Evolutionary conservation across 768 basidiomycete genomes (phyloP), one percentile per base, ranked within the genome.

Genomic region (Russula compacta): DNA sequence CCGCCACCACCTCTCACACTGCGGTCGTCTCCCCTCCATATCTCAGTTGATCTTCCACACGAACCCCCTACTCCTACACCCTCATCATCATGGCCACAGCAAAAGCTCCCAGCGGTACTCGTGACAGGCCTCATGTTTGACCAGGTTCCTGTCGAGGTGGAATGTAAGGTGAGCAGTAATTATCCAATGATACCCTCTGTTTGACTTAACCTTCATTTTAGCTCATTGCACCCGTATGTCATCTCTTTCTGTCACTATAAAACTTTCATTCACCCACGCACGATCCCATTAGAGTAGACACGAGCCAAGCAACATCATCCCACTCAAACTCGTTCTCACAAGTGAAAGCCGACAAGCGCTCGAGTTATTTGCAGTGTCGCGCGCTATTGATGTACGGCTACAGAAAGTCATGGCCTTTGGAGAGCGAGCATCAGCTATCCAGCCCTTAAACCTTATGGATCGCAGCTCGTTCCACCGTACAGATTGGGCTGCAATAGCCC

Each of bases 401-500:
- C 29, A 56, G 12, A 64, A 57, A 40, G 51, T 43, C 11, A 32
- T 66, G 11, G 58, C 35, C 8, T 66, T 66, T 40, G 64, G 64
- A 47, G 19, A 64, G 8, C 10, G 55, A 17, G 58, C 39, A 19
- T 14, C 43, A n/a, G 14, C 21, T 15, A 11, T 57, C 15, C 24
- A 35, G 32, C 58, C 50, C 1, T 38, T 62, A 7, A 21, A 42
- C 5, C 43, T 64, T 17, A 32, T 2, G 39, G 24, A 56, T 33
- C 49, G 38, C 14, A 32, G 2, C 17, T 17, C 49, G 29, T 57
- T 53, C 47, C 17, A 60, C 48, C 39, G 51, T 29, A 35, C n/a
- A 9, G 40, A 60, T 5, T 56, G 46, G 42, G 62, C 6, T 5
- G 64, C 53, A 39, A 44, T 2, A 2, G 64, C 64, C 33, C 47